phyloP scores from a whole-genome alignment of 768 basidiomycete species.

The Tricholoma bakamatsutake region DNA sequence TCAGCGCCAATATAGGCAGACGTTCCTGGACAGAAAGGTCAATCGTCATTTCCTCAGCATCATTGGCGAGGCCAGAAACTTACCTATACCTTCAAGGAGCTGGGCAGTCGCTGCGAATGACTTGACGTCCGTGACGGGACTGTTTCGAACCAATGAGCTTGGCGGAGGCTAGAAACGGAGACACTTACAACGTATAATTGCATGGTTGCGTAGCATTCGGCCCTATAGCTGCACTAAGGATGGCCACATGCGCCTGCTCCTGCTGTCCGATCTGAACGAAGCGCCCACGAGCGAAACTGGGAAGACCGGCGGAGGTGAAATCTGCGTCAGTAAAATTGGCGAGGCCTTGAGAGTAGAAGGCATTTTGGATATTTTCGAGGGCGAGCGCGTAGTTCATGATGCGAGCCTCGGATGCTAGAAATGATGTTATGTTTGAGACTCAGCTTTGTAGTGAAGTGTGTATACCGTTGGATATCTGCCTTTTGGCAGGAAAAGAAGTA shows the following conservation, averaged over 20 bases:
- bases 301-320: conserved; percentile 43
- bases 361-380: conserved; percentile 43
- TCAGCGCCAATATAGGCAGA: conserved; percentile 56
- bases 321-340: conserved; percentile 36
- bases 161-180: not conserved
- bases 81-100: conserved; percentile 49
- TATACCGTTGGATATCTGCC: not conserved
- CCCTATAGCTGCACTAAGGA: conserved; percentile 34
- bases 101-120: conserved; percentile 47
- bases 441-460: not conserved
- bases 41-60: not conserved
- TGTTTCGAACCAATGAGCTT: conserved; percentile 8
- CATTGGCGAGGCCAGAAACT: conserved; percentile 2
- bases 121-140: conserved; percentile 43
- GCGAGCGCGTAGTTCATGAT: conserved; percentile 43
- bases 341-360: conserved; percentile 38
- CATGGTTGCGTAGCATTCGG: conserved; percentile 47
- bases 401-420: conserved; percentile 7
- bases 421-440: not conserved
- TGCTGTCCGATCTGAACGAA: conserved; percentile 46
- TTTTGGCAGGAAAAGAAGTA: not conserved
- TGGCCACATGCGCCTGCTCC: conserved; percentile 46
- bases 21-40: conserved; percentile 14
- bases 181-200: conserved; percentile 51
- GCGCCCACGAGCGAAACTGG: conserved; percentile 38